phyloP scores from a whole-genome alignment of 1,284 basidiomycete genomes.

The Ceratobasidium sp. region DNA sequence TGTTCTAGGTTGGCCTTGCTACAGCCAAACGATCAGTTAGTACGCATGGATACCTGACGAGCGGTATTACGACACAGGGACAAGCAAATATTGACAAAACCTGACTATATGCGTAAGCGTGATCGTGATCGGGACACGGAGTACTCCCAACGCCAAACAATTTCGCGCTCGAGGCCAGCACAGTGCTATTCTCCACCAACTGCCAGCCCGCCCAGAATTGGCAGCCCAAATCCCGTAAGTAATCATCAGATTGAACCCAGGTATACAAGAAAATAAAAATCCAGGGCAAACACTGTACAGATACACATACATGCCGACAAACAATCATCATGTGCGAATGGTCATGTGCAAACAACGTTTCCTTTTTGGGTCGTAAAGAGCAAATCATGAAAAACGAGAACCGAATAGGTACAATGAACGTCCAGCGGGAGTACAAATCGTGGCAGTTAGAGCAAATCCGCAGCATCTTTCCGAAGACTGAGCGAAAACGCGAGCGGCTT shows the following conservation, averaged over 20 bases:
- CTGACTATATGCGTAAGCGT: no score
- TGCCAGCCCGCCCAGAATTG: no score
- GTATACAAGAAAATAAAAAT: neutral
- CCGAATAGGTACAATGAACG: neutral
- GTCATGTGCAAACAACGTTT: neutral
- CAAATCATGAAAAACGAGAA: neutral
- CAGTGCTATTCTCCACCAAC: no score
- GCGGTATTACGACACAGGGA: no score
- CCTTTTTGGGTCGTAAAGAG: neutral
- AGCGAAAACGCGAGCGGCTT: slow-evolving; percentile 23
- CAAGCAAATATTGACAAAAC: no score
- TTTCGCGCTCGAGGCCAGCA: no score
- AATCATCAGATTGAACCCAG: neutral
- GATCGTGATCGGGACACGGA: no score
- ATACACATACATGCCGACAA: neutral
- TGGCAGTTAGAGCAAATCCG: slow-evolving; percentile 12
- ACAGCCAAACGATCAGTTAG: no score
- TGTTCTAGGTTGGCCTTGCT: no score
- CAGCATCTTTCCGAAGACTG: slow-evolving; percentile 11
- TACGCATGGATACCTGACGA: no score
- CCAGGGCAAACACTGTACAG: neutral
- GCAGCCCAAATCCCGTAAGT: neutral
- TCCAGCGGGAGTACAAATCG: neutral
- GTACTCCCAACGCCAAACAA: no score
- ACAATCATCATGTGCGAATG: neutral